phyloP scores from a whole-genome alignment of 2,329 filamentous ascomycete species.

The Nothopassalora personata region DNA sequence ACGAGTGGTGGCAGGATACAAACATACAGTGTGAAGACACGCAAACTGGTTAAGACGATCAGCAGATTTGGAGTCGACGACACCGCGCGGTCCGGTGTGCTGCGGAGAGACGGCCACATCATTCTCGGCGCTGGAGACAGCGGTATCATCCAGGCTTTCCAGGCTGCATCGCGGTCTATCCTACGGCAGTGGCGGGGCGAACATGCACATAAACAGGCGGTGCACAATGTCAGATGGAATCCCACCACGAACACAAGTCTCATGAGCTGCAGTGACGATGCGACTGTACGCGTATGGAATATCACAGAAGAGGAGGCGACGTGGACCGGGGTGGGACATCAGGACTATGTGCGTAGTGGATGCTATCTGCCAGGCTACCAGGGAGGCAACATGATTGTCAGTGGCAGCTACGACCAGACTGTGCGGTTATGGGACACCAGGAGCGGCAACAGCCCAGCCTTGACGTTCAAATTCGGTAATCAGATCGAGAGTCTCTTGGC shows the following conservation, averaged over 20 bases:
- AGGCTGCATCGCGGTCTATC: constrained; percentile 82
- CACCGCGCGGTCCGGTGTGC: constrained; percentile 81
- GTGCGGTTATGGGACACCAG: constrained; percentile 91
- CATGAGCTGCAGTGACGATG: constrained; percentile 87
- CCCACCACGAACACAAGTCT: constrained; percentile 73
- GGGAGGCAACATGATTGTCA: constrained; percentile 65
- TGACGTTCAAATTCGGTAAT: constrained; percentile 92
- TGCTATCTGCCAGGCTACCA: constrained; percentile 71
- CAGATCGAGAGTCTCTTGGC: constrained; percentile 85
- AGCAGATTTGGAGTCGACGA: constrained; percentile 76
- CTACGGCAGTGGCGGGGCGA: constrained; percentile 77
- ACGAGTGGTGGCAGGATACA: constrained; percentile 93
- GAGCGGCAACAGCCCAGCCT: constrained; percentile 61
- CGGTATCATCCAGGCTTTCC: constrained; percentile 91
- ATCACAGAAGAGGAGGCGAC: constrained; percentile 72
- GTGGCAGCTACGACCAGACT: constrained; percentile 90
- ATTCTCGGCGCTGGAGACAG: constrained; percentile 87
- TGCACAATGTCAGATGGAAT: constrained; percentile 90
- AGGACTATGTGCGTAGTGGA: constrained; percentile 86
- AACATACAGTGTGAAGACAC: constrained; percentile 85
- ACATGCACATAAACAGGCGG: constrained; percentile 70
- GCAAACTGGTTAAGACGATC: constrained; percentile 89
- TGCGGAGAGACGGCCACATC: constrained; percentile 81
- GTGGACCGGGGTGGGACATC: constrained; percentile 76
- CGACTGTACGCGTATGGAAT: constrained; percentile 91